Base-by-base conservation (phyloP, 495 filamentous ascomycete genomes). In the Xylaria bambusicola region DNA sequence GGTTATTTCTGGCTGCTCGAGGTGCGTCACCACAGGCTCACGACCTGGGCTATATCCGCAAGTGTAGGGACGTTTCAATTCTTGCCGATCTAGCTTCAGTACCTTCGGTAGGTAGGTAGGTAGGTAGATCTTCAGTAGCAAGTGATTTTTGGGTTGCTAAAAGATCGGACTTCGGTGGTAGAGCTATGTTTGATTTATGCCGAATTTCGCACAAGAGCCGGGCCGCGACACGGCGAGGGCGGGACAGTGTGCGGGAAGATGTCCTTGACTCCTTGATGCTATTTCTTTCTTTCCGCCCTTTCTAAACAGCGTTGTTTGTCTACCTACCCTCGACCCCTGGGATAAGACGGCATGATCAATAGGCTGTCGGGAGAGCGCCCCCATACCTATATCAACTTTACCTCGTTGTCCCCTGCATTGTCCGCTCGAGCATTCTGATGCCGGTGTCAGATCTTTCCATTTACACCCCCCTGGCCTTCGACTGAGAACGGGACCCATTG, bases 1-100 rank as follows among this genome's bases (percentile, higher is more conserved):
- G 26, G 12, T 41, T 27, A 33, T 44, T 36, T 42, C 13, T 1
- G 8, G n/a, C 10, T 33, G 24, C 9, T 51, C n/a, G 13, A 31
- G 55, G 35, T 51, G 46, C 56, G 47, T 58, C 56, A 58, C 35
- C 36, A 18, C 42, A 46, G 38, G 24, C 12, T 53, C 46, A 46
- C n/a, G 9, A 1, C 50, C 20, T 27, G 10, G 10, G 31, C 31
- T 10, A 10, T 33, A 5, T 6, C 10, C 31, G 6, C 10, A 33
- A 10, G 5, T 10, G n/a, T n/a, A n/a, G n/a, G n/a, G n/a, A n/a
- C n/a, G n/a, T n/a, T n/a, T n/a, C n/a, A n/a, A n/a, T n/a, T n/a
- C n/a, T n/a, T n/a, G n/a, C n/a, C n/a, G n/a, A n/a, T n/a, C n/a
- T n/a, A n/a, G n/a, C n/a, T n/a, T n/a, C n/a, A n/a, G n/a, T n/a